phyloP scores from a whole-genome alignment of 345 rosid species.

The Corymbia maculata region DNA sequence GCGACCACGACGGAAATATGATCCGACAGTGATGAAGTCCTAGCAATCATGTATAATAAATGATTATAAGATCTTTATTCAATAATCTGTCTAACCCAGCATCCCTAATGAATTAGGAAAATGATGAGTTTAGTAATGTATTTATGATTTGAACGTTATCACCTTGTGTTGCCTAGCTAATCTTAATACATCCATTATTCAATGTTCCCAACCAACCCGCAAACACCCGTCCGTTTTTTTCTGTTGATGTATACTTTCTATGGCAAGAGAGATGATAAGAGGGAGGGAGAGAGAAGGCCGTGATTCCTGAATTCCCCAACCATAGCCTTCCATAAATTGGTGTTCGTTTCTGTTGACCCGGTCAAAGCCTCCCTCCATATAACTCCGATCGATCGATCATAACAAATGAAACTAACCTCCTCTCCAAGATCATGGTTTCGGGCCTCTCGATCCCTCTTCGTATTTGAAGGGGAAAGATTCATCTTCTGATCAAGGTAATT shows the following conservation, averaged over 20 bases:
- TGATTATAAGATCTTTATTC: neutral
- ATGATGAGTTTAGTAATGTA: neutral
- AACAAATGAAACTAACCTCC: neutral
- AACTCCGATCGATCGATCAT: neutral
- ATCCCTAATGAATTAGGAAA: neutral
- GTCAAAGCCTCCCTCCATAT: neutral
- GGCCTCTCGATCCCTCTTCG: neutral
- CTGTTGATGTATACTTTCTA: neutral
- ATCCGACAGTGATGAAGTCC: neutral
- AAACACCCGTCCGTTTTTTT: neutral
- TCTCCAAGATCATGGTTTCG: neutral
- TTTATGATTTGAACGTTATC: neutral
- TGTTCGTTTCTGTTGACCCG: neutral
- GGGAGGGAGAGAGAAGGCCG: neutral
- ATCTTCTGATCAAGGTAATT: neutral
- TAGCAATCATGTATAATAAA: neutral
- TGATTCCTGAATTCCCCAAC: neutral
- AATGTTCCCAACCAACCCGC: neutral
- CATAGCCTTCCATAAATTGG: neutral
- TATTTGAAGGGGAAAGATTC: neutral
- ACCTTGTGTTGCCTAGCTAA: neutral
- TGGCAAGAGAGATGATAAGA: neutral
- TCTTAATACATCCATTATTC: neutral
- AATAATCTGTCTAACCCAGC: neutral
- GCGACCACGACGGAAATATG: neutral